Percentiles rank a stretch among this genome's conserved stretches.
These are phyloP conservation scores for Strobilomyces dryophilus DNA, from an alignment of 768 basidiomycete genomes.

Conservation along the genomic window DNA sequence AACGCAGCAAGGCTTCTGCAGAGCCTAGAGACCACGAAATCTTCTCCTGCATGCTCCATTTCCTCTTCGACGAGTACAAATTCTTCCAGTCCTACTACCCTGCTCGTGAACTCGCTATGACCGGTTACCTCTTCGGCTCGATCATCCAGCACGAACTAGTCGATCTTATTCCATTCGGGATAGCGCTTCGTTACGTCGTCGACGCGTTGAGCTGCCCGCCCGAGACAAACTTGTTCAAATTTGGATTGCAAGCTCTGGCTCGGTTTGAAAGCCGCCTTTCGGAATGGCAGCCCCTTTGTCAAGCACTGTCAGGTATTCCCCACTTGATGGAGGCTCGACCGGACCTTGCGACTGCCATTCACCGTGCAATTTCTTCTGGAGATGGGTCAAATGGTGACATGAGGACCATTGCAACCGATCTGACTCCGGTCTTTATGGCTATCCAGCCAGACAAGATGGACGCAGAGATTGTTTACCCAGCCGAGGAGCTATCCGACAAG, in stretches of 20 bases:
- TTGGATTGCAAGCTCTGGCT: constrained; percentile 86
- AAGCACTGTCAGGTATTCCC: constrained; percentile 82
- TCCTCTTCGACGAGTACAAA: constrained; percentile 99
- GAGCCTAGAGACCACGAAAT: constrained; percentile 89
- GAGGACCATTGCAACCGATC: constrained; percentile 38
- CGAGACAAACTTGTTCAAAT: constrained; percentile 91
- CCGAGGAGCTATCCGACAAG: constrained; percentile 86
- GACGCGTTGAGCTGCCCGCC: constrained; percentile 90
- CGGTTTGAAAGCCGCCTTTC: constrained; percentile 82
- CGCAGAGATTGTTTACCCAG: constrained; percentile 61
- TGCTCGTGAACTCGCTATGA: constrained; percentile 90
- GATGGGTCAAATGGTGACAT: constrained; percentile 42
- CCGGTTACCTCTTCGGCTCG: constrained; percentile 93
- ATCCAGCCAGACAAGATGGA: constrained; percentile 70
- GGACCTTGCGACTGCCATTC: constrained; percentile 68
- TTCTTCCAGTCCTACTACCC: constrained; percentile 98
- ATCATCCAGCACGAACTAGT: constrained; percentile 92
- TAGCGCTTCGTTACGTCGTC: constrained; percentile 94
- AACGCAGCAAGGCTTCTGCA: constrained; percentile 77
- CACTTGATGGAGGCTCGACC: constrained; percentile 84
- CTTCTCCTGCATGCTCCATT: constrained; percentile 99
- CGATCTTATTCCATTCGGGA: constrained; percentile 90
- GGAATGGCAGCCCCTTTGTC: constrained; percentile 93
- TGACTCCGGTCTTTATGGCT: constrained; percentile 63
- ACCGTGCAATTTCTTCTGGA: constrained; percentile 59